A percentile compares a stretch with the other conserved stretches of the same genome.
Evolutionary conservation across 768 basidiomycete species (phyloP).

Genomic region (Termitomyces sp.): DNA sequence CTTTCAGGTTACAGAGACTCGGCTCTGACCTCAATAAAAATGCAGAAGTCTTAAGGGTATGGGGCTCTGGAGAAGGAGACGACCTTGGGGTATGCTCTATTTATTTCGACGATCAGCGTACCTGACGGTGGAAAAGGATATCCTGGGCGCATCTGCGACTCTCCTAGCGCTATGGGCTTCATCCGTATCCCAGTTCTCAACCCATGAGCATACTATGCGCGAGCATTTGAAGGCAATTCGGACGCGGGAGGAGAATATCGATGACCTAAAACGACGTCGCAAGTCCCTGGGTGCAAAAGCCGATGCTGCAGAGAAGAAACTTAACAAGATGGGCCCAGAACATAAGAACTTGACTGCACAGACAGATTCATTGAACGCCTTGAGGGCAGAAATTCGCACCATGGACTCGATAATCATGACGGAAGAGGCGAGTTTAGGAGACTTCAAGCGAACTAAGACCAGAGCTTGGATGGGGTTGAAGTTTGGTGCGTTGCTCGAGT

Average conservation of each 20-base stretch:
- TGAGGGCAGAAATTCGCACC: conserved; percentile 72
- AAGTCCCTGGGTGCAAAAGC: conserved; percentile 65
- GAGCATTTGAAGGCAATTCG: conserved; percentile 80
- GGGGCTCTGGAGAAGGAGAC: conserved; percentile 81
- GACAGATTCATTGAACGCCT: conserved; percentile 63
- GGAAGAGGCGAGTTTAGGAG: conserved; percentile 77
- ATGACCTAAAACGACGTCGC: conserved; percentile 69
- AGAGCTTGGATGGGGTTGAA: conserved; percentile 77
- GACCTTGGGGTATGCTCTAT: conserved; percentile 63
- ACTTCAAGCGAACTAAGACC: conserved; percentile 74
- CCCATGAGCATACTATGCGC: conserved; percentile 66
- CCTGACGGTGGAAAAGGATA: conserved; percentile 48
- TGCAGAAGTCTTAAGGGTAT: conserved; percentile 64
- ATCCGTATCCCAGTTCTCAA: conserved; percentile 66
- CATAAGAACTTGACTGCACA: conserved; percentile 79
- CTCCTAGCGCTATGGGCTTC: conserved; percentile 65
- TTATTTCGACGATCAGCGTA: conserved; percentile 5
- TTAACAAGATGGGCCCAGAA: conserved; percentile 86
- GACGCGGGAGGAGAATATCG: conserved; percentile 79
- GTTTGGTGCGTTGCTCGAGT: conserved; percentile 84
- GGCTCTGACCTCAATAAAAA: conserved; percentile 65
- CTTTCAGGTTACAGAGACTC: conserved; percentile 57
- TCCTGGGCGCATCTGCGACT: conserved; percentile 64
- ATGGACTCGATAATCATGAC: conserved; percentile 83
- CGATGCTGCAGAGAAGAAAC: conserved; percentile 83